Evolutionary conservation across 495 filamentous ascomycete species (phyloP).

Genomic region (Daldinia grandis): DNA sequence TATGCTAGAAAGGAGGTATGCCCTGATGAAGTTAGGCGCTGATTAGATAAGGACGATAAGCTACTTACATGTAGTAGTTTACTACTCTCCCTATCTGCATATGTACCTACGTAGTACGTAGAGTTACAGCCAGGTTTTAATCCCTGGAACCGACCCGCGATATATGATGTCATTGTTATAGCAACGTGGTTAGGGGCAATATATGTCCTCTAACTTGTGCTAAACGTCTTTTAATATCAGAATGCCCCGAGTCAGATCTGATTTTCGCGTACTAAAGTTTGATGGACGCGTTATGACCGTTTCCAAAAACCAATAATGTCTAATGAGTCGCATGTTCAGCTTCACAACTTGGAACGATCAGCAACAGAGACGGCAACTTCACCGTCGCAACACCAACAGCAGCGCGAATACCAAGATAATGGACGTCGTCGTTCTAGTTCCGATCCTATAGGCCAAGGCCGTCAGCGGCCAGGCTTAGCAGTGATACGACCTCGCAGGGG

Average conservation of each 20-base stretch:
- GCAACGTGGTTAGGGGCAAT: neutral
- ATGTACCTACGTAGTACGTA: neutral
- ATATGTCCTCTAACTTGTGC: neutral
- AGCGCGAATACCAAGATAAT: conserved; percentile 1
- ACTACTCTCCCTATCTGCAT: no score
- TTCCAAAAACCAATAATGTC: conserved; percentile 29
- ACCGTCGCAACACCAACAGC: neutral
- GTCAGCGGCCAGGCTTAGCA: conserved; percentile 35
- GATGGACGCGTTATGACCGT: conserved; percentile 11
- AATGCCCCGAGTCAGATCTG: conserved; percentile 24
- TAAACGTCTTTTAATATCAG: conserved; percentile 12
- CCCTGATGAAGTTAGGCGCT: neutral
- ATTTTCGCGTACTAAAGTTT: conserved; percentile 11
- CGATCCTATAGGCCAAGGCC: conserved; percentile 36
- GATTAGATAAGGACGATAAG: conserved; percentile 10
- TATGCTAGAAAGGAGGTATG: neutral
- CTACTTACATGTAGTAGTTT: no score
- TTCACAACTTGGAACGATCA: conserved; percentile 24
- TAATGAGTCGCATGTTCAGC: conserved; percentile 24
- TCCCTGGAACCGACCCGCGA: conserved; percentile 10
- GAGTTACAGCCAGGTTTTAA: conserved; percentile 27
- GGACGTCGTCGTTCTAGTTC: conserved; percentile 41
- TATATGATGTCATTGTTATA: conserved; percentile 33
- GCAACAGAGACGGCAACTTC: conserved; percentile 21
- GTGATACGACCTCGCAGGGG: conserved; percentile 38